Evolutionary conservation across 225 moss, liverwort and hornwort genomes (phyloP).

Genomic region (Climacium dendroides): DNA sequence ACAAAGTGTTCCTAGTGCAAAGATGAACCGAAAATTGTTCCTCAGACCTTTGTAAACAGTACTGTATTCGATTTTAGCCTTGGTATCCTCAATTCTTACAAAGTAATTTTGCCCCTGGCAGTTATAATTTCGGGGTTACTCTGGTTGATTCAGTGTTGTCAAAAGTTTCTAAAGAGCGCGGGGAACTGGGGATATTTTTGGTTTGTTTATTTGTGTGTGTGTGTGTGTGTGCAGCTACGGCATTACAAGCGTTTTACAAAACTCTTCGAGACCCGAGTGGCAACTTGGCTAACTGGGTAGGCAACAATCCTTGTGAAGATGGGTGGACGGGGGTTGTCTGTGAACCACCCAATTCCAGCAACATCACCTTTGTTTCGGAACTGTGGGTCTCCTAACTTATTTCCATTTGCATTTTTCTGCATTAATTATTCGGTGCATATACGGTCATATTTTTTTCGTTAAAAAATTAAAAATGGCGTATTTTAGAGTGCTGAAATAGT

Average conservation of each 20-base stretch:
- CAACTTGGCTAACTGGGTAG: conserved; percentile 25
- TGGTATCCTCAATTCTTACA: background rate
- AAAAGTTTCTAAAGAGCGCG: background rate
- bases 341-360: background rate
- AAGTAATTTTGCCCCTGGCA: background rate
- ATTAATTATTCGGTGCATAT: background rate
- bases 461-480: background rate
- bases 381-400: conserved; percentile 21
- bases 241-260: conserved; percentile 30
- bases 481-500: background rate
- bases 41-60: background rate
- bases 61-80: background rate
- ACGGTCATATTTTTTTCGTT: background rate
- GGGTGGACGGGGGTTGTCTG: conserved; percentile 44
- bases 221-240: conserved; percentile 17
- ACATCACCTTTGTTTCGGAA: conserved; percentile 43
- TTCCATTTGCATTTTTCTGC: background rate
- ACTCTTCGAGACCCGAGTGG: conserved; percentile 22
- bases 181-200: background rate
- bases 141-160: too few relatives aligned
- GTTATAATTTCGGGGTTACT: background rate
- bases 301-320: conserved; percentile 41
- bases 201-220: background rate
- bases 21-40: background rate
- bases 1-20: background rate